Percentiles rank a stretch among this genome's conserved stretches.
phyloP scores from a whole-genome alignment of 2,329 filamentous ascomycete genomes.

The Capronia coronata region DNA sequence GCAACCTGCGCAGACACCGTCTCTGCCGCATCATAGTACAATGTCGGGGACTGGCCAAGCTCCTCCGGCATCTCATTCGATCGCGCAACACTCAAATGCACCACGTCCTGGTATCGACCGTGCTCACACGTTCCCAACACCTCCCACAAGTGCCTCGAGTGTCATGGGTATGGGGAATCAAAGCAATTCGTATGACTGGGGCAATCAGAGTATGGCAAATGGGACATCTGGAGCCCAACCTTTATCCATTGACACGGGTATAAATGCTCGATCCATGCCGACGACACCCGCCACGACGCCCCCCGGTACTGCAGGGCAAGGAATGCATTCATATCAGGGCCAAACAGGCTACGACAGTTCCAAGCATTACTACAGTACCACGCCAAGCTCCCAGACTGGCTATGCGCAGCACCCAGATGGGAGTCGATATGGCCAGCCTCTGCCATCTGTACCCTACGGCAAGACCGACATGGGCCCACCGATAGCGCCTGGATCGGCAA shows the following conservation, averaged over 20 bases:
- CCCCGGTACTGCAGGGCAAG: slow-evolving; percentile 67
- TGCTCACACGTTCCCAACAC: slow-evolving; percentile 88
- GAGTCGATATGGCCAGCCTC: slow-evolving; percentile 55
- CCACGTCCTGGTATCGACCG: slow-evolving; percentile 70
- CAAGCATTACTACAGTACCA: slow-evolving; percentile 69
- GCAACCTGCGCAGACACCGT: slow-evolving; percentile 50
- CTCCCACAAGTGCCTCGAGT: slow-evolving; percentile 85
- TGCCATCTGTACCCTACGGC: slow-evolving; percentile 57
- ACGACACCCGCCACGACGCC: slow-evolving; percentile 88
- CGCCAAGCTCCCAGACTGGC: slow-evolving; percentile 59
- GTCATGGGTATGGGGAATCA: slow-evolving; percentile 69
- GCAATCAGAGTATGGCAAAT: slow-evolving; percentile 57
- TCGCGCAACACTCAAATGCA: slow-evolving; percentile 53
- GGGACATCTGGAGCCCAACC: slow-evolving; percentile 58
- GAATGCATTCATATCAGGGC: slow-evolving; percentile 69
- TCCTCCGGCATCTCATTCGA: slow-evolving; percentile 61
- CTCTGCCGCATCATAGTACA: slow-evolving; percentile 57
- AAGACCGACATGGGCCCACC: slow-evolving; percentile 88
- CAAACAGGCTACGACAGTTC: slow-evolving; percentile 66
- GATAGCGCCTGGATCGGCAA: slow-evolving; percentile 53
- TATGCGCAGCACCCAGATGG: slow-evolving; percentile 64
- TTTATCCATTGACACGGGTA: slow-evolving; percentile 71
- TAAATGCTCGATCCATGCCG: slow-evolving; percentile 78
- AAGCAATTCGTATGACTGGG: slow-evolving; percentile 74
- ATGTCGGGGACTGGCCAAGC: slow-evolving; percentile 57